A percentile compares a stretch with the other conserved stretches of the same genome.
Evolutionary conservation across 2,329 filamentous ascomycete genomes (phyloP).

Genomic region (Colletotrichum australisinense): DNA sequence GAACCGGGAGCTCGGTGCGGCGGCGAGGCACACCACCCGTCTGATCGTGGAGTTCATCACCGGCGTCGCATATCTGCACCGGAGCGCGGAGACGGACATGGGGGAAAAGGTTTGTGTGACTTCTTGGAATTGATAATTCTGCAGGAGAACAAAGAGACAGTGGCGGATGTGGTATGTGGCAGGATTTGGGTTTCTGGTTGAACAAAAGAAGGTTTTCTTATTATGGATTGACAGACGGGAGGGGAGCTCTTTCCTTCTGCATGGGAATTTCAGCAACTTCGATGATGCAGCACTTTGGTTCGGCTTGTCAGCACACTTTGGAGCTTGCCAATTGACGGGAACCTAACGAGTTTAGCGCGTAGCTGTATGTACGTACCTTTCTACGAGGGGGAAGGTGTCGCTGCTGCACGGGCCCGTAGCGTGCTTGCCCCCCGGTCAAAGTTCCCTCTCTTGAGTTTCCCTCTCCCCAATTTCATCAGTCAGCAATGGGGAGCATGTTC

Average conservation of each 20-base stretch:
- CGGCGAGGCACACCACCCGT: conserved; percentile 23
- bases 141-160: not conserved
- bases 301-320: not conserved
- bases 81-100: conserved; percentile 23
- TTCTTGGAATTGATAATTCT: not conserved
- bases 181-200: not conserved
- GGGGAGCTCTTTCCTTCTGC: not conserved
- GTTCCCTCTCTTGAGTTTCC: not conserved
- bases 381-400: not conserved
- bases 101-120: not conserved
- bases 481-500: not conserved
- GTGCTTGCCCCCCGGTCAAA: not conserved
- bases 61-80: conserved; percentile 30
- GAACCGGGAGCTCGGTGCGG: conserved; percentile 16
- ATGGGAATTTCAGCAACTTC: conserved; percentile 24
- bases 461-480: not conserved
- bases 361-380: conserved; percentile 7
- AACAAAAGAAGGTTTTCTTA: conserved; percentile 6
- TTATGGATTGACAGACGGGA: conserved; percentile 2
- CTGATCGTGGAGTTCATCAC: conserved; percentile 32
- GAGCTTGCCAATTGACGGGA: not conserved
- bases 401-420: not conserved
- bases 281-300: conserved; percentile 23
- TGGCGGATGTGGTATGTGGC: not conserved
- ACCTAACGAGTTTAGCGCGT: conserved; percentile 9